Evolutionary conservation across 75 land plant species (phyloP), one percentile per base, ranked within the genome.

Genomic region (Cunninghamia lanceolata): DNA sequence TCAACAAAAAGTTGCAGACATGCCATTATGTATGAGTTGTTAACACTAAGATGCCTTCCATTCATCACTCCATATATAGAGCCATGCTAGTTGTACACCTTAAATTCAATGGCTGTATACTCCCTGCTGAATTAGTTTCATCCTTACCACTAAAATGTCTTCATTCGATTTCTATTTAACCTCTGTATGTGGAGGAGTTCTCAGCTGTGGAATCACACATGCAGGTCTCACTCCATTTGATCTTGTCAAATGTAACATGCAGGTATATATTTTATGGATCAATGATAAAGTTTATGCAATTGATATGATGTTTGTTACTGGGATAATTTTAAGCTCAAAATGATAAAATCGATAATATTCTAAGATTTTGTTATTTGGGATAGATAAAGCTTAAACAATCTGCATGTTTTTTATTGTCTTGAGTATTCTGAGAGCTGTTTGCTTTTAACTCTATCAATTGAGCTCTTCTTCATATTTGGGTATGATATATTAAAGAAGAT

Each of bases 211-310:
- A 43, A 74, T 90, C 17, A 90, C 91, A 21, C 91, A 90, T 71
- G 79, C 89, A 47, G 91, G 56, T 83, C 86, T 90, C 70, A 90
- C 91, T 36, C 91, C 91, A 15, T 54, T 90, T 45, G 91, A 90
- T 52, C 88, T 90, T 15, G 88, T 90, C 86, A 90, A 90, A 81
- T 90, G 91, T 75, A 90, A 90, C 50, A 90, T 87, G 88, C 88
- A 87, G 82, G 88, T 87, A 36, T 78, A 38, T 78, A 78, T 9
- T 16, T 40, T 50, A 16, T 50, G 13, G 53, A 50, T 50, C 53
- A 50, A 50, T 74, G 76, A 3, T 74, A 32, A 14, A 32, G 76
- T 36, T 74, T 35, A 17, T 16, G 4, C 39, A 74, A 38, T 74
- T 14, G 15, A 71, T 43, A 43, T 73, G 74, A 4, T 32, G 34